These are phyloP conservation scores for Tylopilus rubrobrunneus DNA, from an alignment of 768 basidiomycete species.

Conservation along the genomic window DNA sequence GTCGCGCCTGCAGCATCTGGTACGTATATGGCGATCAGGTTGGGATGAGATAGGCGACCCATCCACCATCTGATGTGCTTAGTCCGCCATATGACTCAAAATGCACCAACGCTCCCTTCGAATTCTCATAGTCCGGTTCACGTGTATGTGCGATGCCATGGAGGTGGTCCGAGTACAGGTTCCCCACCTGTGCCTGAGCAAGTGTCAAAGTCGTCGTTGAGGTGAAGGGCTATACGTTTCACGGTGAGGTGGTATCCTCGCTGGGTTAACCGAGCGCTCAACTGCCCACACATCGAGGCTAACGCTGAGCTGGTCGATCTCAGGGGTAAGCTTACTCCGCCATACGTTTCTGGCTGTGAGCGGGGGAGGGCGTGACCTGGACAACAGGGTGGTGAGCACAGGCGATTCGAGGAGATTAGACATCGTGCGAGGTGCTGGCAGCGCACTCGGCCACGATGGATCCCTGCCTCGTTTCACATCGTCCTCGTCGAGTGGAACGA, in stretches of 20 bases:
- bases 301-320: slow-evolving; percentile 16
- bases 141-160: slow-evolving; percentile 22
- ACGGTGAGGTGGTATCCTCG: background rate
- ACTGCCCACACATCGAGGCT: slow-evolving; percentile 12
- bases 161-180: slow-evolving; percentile 19
- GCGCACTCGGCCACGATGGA: no score
- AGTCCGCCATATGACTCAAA: background rate
- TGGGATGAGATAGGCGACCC: slow-evolving; percentile 14
- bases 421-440: no score
- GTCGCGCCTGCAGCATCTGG: no score
- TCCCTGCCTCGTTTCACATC: no score
- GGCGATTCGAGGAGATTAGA: no score
- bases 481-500: background rate
- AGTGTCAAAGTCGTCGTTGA: slow-evolving; percentile 18
- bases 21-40: slow-evolving; percentile 11
- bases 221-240: slow-evolving; percentile 10
- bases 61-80: slow-evolving; percentile 16
- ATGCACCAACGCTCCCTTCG: no score
- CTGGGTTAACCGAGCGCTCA: background rate
- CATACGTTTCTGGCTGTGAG: slow-evolving; percentile 4
- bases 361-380: slow-evolving; percentile 6
- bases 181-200: slow-evolving; percentile 16
- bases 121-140: slow-evolving; percentile 17
- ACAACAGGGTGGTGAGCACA: slow-evolving; percentile 4
- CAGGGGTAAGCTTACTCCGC: slow-evolving; percentile 7